Percentiles rank a stretch among this genome's conserved stretches.
These are phyloP conservation scores for Paracorniculantispora psalliotae DNA, from an alignment of 2,329 filamentous ascomycete species.

Conservation along the genomic window DNA sequence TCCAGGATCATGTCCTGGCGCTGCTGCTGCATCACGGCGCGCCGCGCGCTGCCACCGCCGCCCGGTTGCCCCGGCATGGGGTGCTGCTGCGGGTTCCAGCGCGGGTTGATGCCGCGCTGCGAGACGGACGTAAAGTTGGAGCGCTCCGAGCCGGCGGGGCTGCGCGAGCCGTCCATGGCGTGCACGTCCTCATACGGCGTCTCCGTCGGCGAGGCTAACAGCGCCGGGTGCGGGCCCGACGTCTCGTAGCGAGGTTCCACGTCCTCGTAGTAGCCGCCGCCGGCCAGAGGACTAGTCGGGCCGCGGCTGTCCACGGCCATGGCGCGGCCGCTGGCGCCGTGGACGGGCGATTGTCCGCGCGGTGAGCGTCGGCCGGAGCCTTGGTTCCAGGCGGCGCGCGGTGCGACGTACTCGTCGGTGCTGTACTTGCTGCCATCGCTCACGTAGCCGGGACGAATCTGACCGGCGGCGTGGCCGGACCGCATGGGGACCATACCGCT, in stretches of 20 bases:
- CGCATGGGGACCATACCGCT: constrained; percentile 70
- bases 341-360: constrained; percentile 41
- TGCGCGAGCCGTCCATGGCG: constrained; percentile 52
- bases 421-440: constrained; percentile 71
- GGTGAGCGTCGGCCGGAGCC: constrained; percentile 40
- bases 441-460: constrained; percentile 46
- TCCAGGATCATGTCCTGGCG: constrained; percentile 70
- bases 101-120: constrained; percentile 81
- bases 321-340: constrained; percentile 22
- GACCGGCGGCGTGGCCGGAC: constrained; percentile 40
- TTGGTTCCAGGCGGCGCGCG: constrained; percentile 53
- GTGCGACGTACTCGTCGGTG: constrained; percentile 65
- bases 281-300: constrained; percentile 30
- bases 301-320: constrained; percentile 33
- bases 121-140: constrained; percentile 88
- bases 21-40: constrained; percentile 46
- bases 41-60: constrained; percentile 34
- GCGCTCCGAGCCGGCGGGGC: constrained; percentile 70
- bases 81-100: constrained; percentile 61
- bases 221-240: constrained; percentile 19
- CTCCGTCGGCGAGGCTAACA: constrained; percentile 28
- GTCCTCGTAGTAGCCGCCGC: constrained; percentile 77
- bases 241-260: constrained; percentile 76
- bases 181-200: constrained; percentile 59
- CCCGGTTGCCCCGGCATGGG: constrained; percentile 39